Conservation (phyloP, 371 early-diverging fungal genomes). For the Massospora cicadina region DNA sequence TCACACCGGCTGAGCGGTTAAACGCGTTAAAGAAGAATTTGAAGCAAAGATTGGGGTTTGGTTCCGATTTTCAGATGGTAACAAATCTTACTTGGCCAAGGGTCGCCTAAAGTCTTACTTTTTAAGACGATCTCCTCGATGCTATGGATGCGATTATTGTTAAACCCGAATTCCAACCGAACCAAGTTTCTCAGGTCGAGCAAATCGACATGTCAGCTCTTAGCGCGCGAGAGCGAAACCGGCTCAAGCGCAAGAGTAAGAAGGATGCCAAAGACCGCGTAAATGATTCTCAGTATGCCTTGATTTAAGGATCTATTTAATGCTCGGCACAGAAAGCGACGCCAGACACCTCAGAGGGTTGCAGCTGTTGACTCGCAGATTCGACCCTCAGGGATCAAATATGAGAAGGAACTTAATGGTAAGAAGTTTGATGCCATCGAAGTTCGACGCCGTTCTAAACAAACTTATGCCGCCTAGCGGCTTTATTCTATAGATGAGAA, state of each 20-base stretch:
- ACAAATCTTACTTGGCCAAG: no score
- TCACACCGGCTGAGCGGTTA: conserved; percentile 72
- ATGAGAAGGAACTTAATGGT: not conserved
- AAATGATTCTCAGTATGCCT: not conserved
- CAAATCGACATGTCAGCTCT: conserved; percentile 53
- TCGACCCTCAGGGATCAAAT: not conserved
- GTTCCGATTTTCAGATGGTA: conserved; percentile 68
- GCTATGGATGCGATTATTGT: conserved; percentile 34
- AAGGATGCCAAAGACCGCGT: conserved; percentile 37
- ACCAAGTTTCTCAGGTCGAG: conserved; percentile 14
- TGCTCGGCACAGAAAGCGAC: not conserved
- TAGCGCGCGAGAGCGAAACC: conserved; percentile 78
- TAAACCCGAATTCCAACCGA: conserved; percentile 12
- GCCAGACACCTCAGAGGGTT: not conserved
- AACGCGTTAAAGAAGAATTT: conserved; percentile 67
- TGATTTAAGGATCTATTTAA: not conserved
- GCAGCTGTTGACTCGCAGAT: conserved; percentile 7
- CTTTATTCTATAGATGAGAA: not conserved
- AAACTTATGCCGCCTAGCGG: not conserved
- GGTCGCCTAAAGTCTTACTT: not conserved
- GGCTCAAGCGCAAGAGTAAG: conserved; percentile 73
- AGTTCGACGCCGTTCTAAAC: not conserved
- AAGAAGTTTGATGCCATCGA: not conserved
- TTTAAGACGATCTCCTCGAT: conserved; percentile 17
- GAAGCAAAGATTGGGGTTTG: conserved; percentile 66